phyloP scores from a whole-genome alignment of 176 grass and related monocot species.

The Aegilops bicornis region DNA sequence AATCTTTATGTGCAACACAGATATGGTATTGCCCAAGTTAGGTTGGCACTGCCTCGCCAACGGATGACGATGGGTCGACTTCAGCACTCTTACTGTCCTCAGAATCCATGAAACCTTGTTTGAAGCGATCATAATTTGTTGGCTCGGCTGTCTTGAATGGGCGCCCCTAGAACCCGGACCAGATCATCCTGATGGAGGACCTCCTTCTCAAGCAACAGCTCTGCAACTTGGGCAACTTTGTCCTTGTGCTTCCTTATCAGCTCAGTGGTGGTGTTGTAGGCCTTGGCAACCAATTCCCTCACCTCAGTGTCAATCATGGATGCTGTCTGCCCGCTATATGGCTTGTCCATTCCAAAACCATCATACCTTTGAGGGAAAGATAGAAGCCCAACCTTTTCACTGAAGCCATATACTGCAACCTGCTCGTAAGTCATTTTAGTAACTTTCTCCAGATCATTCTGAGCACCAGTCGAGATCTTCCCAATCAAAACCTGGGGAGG shows the following conservation, averaged over 20 bases:
- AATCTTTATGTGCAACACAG: not conserved
- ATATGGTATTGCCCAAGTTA: constrained; percentile 15
- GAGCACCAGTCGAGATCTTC: constrained; percentile 86
- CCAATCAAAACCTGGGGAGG: constrained; percentile 70
- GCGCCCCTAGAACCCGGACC: constrained; percentile 62
- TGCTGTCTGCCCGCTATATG: constrained; percentile 62
- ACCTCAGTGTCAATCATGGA: constrained; percentile 83
- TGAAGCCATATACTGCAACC: constrained; percentile 91
- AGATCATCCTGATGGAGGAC: constrained; percentile 93
- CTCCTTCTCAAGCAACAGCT: constrained; percentile 86
- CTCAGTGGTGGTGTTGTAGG: constrained; percentile 60
- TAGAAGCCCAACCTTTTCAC: constrained; percentile 87
- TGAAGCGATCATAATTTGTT: constrained; percentile 83
- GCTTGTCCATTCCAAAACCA: constrained; percentile 68
- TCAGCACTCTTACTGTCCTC: constrained; percentile 35
- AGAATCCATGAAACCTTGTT: constrained; percentile 64
- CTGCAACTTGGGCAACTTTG: constrained; percentile 69
- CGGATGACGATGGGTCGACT: constrained; percentile 36
- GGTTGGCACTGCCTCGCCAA: constrained; percentile 37
- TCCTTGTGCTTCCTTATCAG: constrained; percentile 75
- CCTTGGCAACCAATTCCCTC: constrained; percentile 85
- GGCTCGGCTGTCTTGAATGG: constrained; percentile 62
- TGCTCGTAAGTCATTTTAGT: constrained; percentile 90
- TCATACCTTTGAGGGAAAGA: constrained; percentile 78
- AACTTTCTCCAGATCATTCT: constrained; percentile 95